Percentiles rank a stretch among this genome's conserved stretches.
phyloP scores from a whole-genome alignment of 2,329 filamentous ascomycete species.

The Aspergillus sojae region DNA sequence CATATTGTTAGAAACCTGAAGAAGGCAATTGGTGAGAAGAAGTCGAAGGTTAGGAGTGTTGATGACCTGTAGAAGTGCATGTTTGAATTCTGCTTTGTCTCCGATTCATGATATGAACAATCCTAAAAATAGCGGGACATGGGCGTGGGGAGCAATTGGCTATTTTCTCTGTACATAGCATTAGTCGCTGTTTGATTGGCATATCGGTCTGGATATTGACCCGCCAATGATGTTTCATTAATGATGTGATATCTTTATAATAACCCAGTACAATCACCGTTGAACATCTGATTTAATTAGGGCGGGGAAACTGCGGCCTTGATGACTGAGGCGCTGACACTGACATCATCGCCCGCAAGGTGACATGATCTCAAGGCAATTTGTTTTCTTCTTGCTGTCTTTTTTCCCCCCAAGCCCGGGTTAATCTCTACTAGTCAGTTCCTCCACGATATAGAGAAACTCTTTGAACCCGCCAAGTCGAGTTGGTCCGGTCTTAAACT shows the following conservation, averaged over 20 bases:
- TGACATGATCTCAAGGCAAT: neutral
- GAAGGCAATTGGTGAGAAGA: conserved; percentile 37
- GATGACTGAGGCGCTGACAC: neutral
- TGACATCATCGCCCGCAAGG: conserved; percentile 13
- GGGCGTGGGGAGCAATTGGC: conserved; percentile 11
- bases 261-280: neutral
- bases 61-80: conserved; percentile 32
- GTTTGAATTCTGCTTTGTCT: conserved; percentile 11
- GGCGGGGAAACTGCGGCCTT: neutral
- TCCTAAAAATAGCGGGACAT: conserved; percentile 11
- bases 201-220: neutral
- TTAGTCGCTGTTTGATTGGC: neutral
- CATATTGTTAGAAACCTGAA: conserved; percentile 40
- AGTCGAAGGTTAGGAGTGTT: conserved; percentile 35
- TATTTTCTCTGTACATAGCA: conserved; percentile 12
- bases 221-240: neutral
- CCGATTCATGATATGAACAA: conserved; percentile 7
- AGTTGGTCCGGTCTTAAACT: neutral
- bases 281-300: neutral
- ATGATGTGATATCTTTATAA: neutral
- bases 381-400: neutral
- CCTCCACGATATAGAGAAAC: neutral
- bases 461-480: neutral
- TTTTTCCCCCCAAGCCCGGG: too few species aligned
- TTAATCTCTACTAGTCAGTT: neutral